Base-by-base conservation (phyloP, 179 eudicot genomes). In the Dionaea muscipula region DNA sequence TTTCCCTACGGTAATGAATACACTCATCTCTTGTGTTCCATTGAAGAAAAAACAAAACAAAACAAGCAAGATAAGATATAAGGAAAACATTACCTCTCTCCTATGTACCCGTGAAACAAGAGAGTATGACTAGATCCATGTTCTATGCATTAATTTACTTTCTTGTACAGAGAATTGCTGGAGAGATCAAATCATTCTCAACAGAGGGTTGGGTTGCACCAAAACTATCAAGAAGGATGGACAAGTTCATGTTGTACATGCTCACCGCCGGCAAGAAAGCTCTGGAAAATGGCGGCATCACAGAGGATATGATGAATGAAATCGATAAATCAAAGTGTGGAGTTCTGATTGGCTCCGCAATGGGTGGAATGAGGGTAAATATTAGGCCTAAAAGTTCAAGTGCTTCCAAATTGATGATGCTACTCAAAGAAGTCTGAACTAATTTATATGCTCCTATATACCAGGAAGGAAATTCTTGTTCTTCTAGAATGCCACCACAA, bases 261-360 rank as follows among this genome's bases (percentile, higher is more conserved):
- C 77, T 91, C 28, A 87, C 96, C 59, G 91, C 98, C 47, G 98
- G 98, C 51, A 91, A 87, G 77, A 91, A 87, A 77, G 98, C 98
- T 50, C 61, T 91, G 68, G 86, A 71, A 22, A 83, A 91, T 78
- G 83, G 65, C 27, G 94, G 94, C 27, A 58, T 91, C 51, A 80
- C 93, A 0, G 86, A 87, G 49, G 86, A 91, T 40, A 59, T 77
- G 15, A 80, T 91, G 91, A 63, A 78, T 51, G 86, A 82, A 18
- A 37, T 91, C 43, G 73, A 91, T 60, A 91, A 91, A 79, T 23
- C 83, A 26, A 84, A 59, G 68, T 83, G 94, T 67, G 97, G 97
- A 41, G 94, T 91, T 60, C 64, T 91, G 57, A 87, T 91, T 68
- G 98, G 98, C 52, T 91, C 98, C 44, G 94, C 84, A 54, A 82